Percentiles rank a stretch among this genome's conserved stretches.
Evolutionary conservation across 2,329 filamentous ascomycete genomes (phyloP).

Genomic region (Aspergillus pseudoterreus): DNA sequence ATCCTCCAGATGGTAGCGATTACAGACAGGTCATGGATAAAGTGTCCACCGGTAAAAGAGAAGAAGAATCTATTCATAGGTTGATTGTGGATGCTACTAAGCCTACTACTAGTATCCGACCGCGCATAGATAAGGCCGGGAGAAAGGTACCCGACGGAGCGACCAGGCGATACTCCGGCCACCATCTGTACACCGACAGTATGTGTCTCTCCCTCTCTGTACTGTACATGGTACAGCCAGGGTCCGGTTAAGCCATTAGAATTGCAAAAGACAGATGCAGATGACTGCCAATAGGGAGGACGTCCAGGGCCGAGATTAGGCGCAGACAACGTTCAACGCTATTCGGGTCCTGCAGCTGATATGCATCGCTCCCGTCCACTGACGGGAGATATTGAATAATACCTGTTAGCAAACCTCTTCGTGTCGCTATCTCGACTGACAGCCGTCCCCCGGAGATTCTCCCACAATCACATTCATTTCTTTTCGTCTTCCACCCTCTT

Average conservation of each 20-base stretch:
- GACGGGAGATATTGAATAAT: conserved; percentile 20
- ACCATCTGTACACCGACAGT: not conserved
- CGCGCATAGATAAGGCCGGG: not conserved
- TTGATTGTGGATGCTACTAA: no score
- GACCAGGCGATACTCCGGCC: not conserved
- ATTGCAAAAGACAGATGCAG: conserved; percentile 1
- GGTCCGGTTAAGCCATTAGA: not conserved
- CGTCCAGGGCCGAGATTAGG: conserved; percentile 8
- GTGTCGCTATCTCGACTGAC: conserved; percentile 15
- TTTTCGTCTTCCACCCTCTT: not conserved
- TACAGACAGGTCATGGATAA: no score
- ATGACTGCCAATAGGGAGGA: conserved; percentile 9
- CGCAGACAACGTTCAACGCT: conserved; percentile 12
- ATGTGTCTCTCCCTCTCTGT: not conserved
- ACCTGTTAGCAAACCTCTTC: conserved; percentile 21
- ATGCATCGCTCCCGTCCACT: conserved; percentile 17
- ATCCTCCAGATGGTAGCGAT: no score
- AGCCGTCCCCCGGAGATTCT: not conserved
- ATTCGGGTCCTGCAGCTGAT: conserved; percentile 25
- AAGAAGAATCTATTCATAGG: no score
- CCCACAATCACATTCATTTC: conserved; percentile 1
- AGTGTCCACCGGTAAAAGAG: no score
- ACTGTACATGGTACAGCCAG: no score
- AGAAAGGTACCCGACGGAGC: not conserved
- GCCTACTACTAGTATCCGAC: no score